Conservation (phyloP, 1,139 yeast species). For the Maudiozyma humilis region DNA sequence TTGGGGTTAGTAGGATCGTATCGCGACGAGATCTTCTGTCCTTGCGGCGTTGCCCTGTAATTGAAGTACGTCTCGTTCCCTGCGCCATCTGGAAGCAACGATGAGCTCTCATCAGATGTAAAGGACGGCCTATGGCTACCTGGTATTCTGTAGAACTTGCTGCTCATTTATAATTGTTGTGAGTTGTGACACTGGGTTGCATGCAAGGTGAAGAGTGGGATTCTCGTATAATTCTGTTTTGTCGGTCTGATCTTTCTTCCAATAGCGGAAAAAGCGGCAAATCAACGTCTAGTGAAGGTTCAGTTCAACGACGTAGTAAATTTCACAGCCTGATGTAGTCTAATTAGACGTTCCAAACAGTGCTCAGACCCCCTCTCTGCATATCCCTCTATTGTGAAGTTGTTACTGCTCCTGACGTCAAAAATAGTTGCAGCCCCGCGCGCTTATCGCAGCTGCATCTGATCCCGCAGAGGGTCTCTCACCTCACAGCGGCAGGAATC, state of each 20-base stretch:
- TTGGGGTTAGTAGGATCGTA: slow-evolving; percentile 31
- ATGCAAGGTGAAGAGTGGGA: no score
- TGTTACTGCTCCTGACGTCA: not conserved
- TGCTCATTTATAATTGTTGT: slow-evolving; percentile 12
- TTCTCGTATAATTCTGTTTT: not conserved
- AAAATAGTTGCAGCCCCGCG: not conserved
- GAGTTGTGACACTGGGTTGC: no score
- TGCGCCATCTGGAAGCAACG: slow-evolving; percentile 18
- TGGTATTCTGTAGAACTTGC: slow-evolving; percentile 29
- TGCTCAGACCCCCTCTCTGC: no score
- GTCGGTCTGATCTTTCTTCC: no score
- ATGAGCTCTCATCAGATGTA: slow-evolving; percentile 18
- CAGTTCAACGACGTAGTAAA: not conserved
- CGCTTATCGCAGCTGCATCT: not conserved
- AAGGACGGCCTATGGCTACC: slow-evolving; percentile 29
- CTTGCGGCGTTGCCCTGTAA: slow-evolving; percentile 24
- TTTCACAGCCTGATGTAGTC: not conserved
- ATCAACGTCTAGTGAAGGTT: no score
- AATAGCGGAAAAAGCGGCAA: no score
- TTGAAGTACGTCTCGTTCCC: slow-evolving; percentile 23
- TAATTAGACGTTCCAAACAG: no score
- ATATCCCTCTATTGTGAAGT: no score
- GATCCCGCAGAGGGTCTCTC: no score
- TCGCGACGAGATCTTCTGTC: slow-evolving; percentile 25
- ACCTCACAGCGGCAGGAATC: no score